Evolutionary conservation across 768 basidiomycete genomes (phyloP).

Genomic region (Lanmaoa rubissima): DNA sequence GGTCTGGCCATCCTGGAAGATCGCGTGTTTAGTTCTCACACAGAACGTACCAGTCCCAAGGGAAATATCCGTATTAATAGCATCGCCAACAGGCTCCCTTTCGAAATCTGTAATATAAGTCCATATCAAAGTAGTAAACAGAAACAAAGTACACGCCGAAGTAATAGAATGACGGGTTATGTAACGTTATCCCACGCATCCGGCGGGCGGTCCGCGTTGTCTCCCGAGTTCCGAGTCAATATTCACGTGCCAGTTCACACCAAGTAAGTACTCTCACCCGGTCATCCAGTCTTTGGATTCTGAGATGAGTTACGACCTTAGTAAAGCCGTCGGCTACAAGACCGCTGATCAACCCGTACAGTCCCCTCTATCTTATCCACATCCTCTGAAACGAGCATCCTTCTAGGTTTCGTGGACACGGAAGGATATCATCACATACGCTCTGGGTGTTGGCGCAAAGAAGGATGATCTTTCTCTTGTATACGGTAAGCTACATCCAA

Average conservation of each 20-base stretch:
- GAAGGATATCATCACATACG: slow-evolving; percentile 78
- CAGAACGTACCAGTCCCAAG: neutral
- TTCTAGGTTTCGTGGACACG: slow-evolving; percentile 79
- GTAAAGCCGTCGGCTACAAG: slow-evolving; percentile 62
- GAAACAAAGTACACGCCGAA: no score
- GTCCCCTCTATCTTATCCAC: slow-evolving; percentile 15
- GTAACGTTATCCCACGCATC: neutral
- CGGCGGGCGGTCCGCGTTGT: neutral
- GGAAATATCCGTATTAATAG: no score
- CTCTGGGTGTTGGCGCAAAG: slow-evolving; percentile 80
- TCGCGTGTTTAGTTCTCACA: neutral
- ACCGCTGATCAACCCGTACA: slow-evolving; percentile 52
- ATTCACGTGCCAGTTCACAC: neutral
- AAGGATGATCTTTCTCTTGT: slow-evolving; percentile 64
- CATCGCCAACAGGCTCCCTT: no score
- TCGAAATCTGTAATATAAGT: no score
- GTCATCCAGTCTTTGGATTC: neutral
- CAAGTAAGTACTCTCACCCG: neutral
- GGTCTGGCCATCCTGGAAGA: neutral
- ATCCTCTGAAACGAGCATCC: neutral
- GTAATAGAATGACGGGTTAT: neutral
- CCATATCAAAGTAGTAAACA: no score
- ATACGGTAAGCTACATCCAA: slow-evolving; percentile 52
- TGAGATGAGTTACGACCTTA: slow-evolving; percentile 56
- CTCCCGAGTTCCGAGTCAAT: neutral